Evolutionary conservation across 2,329 filamentous ascomycete species (phyloP).

Genomic region (Zymoseptoria pseudotritici): DNA sequence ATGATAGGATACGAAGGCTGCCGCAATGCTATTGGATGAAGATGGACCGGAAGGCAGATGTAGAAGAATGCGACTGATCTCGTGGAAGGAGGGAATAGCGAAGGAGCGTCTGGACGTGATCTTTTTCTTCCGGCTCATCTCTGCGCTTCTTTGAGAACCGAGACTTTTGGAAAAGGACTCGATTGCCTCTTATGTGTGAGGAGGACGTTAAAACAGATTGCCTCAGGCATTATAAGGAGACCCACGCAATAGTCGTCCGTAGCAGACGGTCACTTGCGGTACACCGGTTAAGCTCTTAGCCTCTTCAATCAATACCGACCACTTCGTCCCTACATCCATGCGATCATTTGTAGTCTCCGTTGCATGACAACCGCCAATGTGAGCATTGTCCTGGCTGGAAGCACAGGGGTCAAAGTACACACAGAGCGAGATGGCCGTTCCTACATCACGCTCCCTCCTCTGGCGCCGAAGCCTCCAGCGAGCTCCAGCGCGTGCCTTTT

Average conservation of each 20-base stretch:
- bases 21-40: background rate
- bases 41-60: background rate
- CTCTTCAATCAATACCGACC: background rate
- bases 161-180: too few relatives aligned
- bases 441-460: constrained; percentile 5
- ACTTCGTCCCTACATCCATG: too few relatives aligned
- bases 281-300: background rate
- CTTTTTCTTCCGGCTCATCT: too few relatives aligned
- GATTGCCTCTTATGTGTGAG: too few relatives aligned
- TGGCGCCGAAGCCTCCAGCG: constrained; percentile 1
- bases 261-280: background rate
- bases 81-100: too few relatives aligned
- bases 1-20: background rate
- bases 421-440: constrained; percentile 1
- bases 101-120: too few relatives aligned
- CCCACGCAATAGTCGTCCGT: too few relatives aligned
- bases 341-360: background rate
- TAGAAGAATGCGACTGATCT: too few relatives aligned
- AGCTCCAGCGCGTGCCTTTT: constrained; percentile 18
- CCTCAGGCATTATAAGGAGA: too few relatives aligned
- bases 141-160: too few relatives aligned
- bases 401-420: background rate
- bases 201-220: too few relatives aligned
- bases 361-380: background rate
- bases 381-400: background rate